Evolutionary conservation across 1,284 basidiomycete genomes (phyloP).

Genomic region (Ceratobasidium papillatum): DNA sequence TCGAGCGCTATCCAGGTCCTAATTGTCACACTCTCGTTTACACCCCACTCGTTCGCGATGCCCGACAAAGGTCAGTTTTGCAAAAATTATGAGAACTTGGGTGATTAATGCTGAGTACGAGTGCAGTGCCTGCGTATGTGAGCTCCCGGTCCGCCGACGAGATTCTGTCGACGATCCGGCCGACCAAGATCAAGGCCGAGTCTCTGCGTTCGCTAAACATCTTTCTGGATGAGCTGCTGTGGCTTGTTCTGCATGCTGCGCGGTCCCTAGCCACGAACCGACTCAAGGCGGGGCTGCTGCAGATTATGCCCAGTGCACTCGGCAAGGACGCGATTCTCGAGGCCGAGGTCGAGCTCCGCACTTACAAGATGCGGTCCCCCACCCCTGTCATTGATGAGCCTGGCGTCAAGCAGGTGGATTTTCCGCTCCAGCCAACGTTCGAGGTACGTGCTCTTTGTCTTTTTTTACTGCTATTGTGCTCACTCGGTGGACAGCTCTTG

Average conservation of each 20-base stretch:
- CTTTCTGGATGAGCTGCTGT: slow-evolving; percentile 87
- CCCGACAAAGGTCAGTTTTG: slow-evolving; percentile 27
- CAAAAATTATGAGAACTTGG: neutral
- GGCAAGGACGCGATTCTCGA: slow-evolving; percentile 92
- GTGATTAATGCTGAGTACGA: neutral
- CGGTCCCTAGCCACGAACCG: slow-evolving; percentile 78
- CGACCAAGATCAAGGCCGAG: slow-evolving; percentile 80
- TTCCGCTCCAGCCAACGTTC: slow-evolving; percentile 74
- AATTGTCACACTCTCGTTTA: slow-evolving; percentile 15
- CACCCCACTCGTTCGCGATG: slow-evolving; percentile 22
- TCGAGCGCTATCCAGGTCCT: slow-evolving; percentile 18
- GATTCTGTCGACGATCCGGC: slow-evolving; percentile 88
- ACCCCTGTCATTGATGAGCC: slow-evolving; percentile 54
- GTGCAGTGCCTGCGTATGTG: slow-evolving; percentile 72
- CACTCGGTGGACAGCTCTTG: slow-evolving; percentile 62
- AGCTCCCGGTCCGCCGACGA: slow-evolving; percentile 84
- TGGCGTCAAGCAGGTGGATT: slow-evolving; percentile 61
- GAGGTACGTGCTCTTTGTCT: slow-evolving; percentile 62
- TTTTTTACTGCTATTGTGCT: slow-evolving; percentile 35
- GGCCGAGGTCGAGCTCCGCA: slow-evolving; percentile 88
- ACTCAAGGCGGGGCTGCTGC: slow-evolving; percentile 76
- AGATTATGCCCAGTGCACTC: slow-evolving; percentile 76
- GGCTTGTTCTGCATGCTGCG: slow-evolving; percentile 73
- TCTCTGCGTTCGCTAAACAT: slow-evolving; percentile 82
- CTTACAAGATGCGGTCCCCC: slow-evolving; percentile 78